These are phyloP conservation scores for Strobilomyces confusus DNA, from an alignment of 768 basidiomycete genomes.

Conservation along the genomic window DNA sequence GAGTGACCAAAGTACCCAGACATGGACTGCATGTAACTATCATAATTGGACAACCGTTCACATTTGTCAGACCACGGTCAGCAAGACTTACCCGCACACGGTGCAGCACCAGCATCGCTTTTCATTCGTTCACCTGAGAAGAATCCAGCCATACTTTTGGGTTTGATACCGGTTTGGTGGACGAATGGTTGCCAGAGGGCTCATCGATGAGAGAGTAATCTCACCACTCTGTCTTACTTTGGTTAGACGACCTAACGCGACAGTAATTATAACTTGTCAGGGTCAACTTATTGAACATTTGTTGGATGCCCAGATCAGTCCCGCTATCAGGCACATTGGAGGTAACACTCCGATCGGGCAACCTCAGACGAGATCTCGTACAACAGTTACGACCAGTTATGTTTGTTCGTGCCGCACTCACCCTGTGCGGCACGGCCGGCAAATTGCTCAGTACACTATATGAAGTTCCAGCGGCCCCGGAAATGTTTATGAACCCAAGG, in stretches of 20 bases:
- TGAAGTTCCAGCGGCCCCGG: constrained; percentile 28
- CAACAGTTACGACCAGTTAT: constrained; percentile 27
- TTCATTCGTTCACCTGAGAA: constrained; percentile 10
- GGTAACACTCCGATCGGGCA: constrained; percentile 23
- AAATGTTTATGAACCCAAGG: constrained; percentile 33
- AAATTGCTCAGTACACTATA: constrained; percentile 28
- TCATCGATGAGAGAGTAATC: constrained; percentile 17
- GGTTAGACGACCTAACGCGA: constrained; percentile 24
- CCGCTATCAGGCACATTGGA: constrained; percentile 30
- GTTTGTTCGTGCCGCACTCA: constrained; percentile 28
- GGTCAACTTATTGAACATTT: constrained; percentile 20
- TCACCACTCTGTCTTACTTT: constrained; percentile 27
- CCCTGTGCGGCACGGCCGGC: constrained; percentile 31
- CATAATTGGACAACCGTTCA: constrained; percentile 15
- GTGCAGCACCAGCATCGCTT: constrained; percentile 17
- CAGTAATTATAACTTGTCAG: constrained; percentile 20
- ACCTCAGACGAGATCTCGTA: constrained; percentile 27
- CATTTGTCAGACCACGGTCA: constrained; percentile 17
- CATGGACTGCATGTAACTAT: constrained; percentile 7
- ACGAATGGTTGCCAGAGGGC: constrained; percentile 11
- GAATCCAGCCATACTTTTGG: constrained; percentile 11
- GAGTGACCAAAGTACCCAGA: constrained; percentile 6
- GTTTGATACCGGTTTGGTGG: constrained; percentile 18
- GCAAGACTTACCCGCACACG: constrained; percentile 9
- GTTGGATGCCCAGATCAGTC: constrained; percentile 25